phyloP scores from a whole-genome alignment of 108 stramenopile genomes.

The Aureococcus anophagefferens region DNA sequence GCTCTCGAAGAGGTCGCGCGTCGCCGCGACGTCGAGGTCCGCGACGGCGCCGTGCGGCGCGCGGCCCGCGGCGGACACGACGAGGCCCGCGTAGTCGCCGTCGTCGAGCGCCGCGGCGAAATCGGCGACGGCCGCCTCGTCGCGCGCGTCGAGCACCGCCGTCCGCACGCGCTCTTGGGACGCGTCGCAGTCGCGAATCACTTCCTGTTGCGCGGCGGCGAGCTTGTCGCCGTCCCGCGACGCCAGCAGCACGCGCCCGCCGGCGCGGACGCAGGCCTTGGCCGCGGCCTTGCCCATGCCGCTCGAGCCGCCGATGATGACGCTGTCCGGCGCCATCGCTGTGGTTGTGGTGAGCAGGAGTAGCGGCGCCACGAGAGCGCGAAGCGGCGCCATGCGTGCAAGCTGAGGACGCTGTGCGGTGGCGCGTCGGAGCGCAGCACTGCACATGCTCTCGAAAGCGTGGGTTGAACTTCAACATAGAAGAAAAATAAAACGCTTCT shows the following conservation, averaged over 20 bases:
- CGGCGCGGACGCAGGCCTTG: slow-evolving; percentile 24
- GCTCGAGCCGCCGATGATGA: slow-evolving; percentile 43
- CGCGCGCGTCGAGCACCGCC: slow-evolving; percentile 34
- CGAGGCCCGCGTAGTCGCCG: slow-evolving; percentile 40
- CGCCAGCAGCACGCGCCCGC: slow-evolving; percentile 40
- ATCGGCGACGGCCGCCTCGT: slow-evolving; percentile 40
- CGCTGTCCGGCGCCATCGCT: not conserved
- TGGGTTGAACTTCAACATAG: no score
- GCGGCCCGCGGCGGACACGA: slow-evolving; percentile 48
- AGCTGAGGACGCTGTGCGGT: no score
- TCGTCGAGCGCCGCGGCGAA: slow-evolving; percentile 23
- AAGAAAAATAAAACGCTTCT: no score
- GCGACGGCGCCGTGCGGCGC: slow-evolving; percentile 51
- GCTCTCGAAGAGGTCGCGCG: slow-evolving; percentile 40
- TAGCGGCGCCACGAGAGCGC: no score
- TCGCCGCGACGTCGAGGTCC: slow-evolving; percentile 27
- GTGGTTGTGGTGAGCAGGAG: no score
- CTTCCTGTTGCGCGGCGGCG: slow-evolving; percentile 19
- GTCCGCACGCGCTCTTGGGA: slow-evolving; percentile 1
- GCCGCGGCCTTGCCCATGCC: slow-evolving; percentile 63
- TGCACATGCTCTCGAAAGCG: no score
- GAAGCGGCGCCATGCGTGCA: no score
- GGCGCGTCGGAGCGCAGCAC: no score
- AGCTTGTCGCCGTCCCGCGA: slow-evolving; percentile 42
- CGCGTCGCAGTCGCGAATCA: not conserved